Percentiles rank a stretch among this genome's conserved stretches.
phyloP scores from a whole-genome alignment of 805 yeast species.

The Lipomyces starkeyi region DNA sequence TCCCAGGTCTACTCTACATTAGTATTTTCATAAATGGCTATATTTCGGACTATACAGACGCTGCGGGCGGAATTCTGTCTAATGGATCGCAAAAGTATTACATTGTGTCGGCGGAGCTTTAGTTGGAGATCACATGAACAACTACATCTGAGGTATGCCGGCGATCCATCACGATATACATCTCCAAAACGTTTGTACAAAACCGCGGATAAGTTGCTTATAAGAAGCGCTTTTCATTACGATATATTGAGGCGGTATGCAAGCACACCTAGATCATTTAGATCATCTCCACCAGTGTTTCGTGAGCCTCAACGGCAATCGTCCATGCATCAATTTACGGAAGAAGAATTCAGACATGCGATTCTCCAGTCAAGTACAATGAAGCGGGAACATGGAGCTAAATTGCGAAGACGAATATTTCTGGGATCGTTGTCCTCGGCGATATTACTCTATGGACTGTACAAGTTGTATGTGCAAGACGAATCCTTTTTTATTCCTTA shows the following conservation, averaged over 20 bases:
- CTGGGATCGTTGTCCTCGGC: constrained; percentile 1
- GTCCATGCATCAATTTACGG: constrained; percentile 18
- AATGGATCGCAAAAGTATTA: background rate
- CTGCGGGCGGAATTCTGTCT: background rate
- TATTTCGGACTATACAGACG: constrained; percentile 1
- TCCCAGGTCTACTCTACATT: background rate
- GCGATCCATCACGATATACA: background rate
- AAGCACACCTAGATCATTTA: background rate
- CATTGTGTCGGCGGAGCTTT: background rate
- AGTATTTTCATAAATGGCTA: background rate
- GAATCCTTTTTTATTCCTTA: constrained; percentile 29
- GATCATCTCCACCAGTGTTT: background rate
- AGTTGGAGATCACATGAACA: background rate
- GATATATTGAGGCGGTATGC: background rate
- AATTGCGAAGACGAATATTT: background rate
- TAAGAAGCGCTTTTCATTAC: background rate
- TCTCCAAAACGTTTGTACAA: background rate
- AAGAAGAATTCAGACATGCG: constrained; percentile 35
- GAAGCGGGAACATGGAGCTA: constrained; percentile 3
- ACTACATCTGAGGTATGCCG: background rate
- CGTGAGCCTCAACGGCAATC: background rate
- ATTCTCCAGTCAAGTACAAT: constrained; percentile 16
- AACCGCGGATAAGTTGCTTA: background rate
- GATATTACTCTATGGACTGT: constrained; percentile 42
- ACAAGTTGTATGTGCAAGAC: constrained; percentile 21